Conservation (phyloP, 73 alveolate species). For the Loxodes magnus region DNA sequence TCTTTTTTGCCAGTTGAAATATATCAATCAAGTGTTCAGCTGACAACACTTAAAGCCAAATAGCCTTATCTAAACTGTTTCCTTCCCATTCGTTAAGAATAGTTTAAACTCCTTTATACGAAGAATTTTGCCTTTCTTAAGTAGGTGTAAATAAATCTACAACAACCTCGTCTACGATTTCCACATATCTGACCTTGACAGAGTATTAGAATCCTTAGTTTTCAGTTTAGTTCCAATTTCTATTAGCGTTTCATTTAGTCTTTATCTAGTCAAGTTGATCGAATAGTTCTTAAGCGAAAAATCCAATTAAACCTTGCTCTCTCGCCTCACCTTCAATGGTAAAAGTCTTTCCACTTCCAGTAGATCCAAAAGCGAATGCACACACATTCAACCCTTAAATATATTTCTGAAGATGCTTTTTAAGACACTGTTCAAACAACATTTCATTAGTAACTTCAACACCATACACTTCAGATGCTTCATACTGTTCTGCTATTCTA, state of each 20-base stretch:
- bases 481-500: constrained; percentile 56
- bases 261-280: constrained; percentile 86
- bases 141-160: constrained; percentile 80
- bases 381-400: constrained; percentile 86
- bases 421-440: constrained; percentile 30
- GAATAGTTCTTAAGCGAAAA: constrained; percentile 77
- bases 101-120: constrained; percentile 64
- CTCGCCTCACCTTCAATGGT: constrained; percentile 87
- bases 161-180: constrained; percentile 92
- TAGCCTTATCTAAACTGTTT: constrained; percentile 78
- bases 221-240: constrained; percentile 65
- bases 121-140: too few species aligned
- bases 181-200: constrained; percentile 89
- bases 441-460: constrained; percentile 39
- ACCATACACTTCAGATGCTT: constrained; percentile 33
- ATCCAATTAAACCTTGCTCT: constrained; percentile 87
- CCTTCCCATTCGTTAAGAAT: constrained; percentile 93
- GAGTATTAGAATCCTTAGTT: constrained; percentile 65
- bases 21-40: constrained; percentile 81
- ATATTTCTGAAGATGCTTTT: constrained; percentile 33
- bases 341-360: constrained; percentile 95
- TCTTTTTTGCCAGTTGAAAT: constrained; percentile 74
- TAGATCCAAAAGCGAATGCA: constrained; percentile 88
- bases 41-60: constrained; percentile 81
- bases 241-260: constrained; percentile 39